These are phyloP conservation scores for Pterocarpus santalinus DNA, from an alignment of 306 rosid species.

Conservation along the genomic window DNA sequence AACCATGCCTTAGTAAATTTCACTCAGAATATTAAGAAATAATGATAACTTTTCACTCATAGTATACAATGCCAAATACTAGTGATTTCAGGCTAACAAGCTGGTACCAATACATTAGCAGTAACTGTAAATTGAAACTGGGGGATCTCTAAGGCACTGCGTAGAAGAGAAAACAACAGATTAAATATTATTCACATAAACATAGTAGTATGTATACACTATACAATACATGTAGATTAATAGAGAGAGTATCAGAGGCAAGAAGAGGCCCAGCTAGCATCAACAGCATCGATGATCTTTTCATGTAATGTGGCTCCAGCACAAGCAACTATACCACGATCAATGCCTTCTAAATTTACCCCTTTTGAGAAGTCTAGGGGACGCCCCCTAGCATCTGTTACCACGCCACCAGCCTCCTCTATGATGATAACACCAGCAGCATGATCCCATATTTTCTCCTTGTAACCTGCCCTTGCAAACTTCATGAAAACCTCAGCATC, in stretches of 20 bases:
- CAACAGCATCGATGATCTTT: conserved; percentile 79
- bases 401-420: conserved; percentile 93
- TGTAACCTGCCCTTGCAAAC: conserved; percentile 84
- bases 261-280: conserved; percentile 96
- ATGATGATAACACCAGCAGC: conserved; percentile 90
- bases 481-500: conserved; percentile 96
- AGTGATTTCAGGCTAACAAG: conserved; percentile 38
- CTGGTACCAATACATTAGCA: conserved; percentile 41
- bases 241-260: conserved; percentile 59
- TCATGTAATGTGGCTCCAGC: conserved; percentile 81
- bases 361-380: conserved; percentile 83
- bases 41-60: neutral
- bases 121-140: conserved; percentile 13
- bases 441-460: conserved; percentile 96
- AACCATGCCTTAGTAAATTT: neutral
- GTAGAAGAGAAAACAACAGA: neutral
- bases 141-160: conserved; percentile 14
- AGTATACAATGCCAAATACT: conserved; percentile 32
- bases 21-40: neutral
- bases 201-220: conserved; percentile 18
- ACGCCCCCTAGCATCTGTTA: conserved; percentile 82
- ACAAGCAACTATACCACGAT: conserved; percentile 88
- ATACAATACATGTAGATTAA: conserved; percentile 13
- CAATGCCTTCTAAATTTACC: conserved; percentile 76
- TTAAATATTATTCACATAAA: conserved; percentile 36